These are phyloP conservation scores for Pleoardoris graminearum DNA, from an alignment of 2,329 filamentous ascomycete genomes.

Conservation along the genomic window DNA sequence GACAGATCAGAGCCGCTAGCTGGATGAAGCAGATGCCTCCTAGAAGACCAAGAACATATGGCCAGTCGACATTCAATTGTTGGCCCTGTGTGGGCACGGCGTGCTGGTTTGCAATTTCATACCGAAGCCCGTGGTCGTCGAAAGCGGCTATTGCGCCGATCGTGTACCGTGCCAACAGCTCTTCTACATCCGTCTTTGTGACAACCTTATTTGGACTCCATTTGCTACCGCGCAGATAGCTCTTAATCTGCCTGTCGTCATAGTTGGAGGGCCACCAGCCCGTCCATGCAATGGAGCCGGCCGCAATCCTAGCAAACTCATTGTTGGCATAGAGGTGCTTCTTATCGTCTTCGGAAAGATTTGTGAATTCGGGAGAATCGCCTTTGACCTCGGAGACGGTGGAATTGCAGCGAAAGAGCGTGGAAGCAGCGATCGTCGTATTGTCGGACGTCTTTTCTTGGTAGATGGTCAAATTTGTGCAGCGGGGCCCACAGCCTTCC, in stretches of 20 bases:
- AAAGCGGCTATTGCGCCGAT: constrained; percentile 39
- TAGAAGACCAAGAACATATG: constrained; percentile 26
- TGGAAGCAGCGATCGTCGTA: constrained; percentile 11
- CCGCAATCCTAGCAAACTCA: constrained; percentile 33
- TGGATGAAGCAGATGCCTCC: constrained; percentile 33
- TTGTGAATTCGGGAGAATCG: constrained; percentile 26
- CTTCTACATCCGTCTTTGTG: constrained; percentile 16
- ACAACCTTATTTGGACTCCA: constrained; percentile 30
- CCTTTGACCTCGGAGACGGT: constrained; percentile 19
- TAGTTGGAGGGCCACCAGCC: constrained; percentile 21
- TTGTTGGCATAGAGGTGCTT: constrained; percentile 31
- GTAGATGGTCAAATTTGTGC: constrained; percentile 40
- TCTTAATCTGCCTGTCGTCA: constrained; percentile 20
- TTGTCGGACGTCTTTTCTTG: constrained; percentile 17
- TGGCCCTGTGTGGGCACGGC: constrained; percentile 29
- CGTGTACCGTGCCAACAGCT: constrained; percentile 33
- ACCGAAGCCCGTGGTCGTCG: constrained; percentile 38
- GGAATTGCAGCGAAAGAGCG: constrained; percentile 37
- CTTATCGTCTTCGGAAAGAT: constrained; percentile 17
- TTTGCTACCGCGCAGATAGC: constrained; percentile 27
- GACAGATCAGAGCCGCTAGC: constrained; percentile 20
- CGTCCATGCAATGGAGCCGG: constrained; percentile 40
- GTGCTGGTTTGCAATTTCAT: constrained; percentile 23
- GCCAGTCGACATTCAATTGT: constrained; percentile 36
- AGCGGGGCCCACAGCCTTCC: constrained; percentile 32